Percentiles rank a stretch among this genome's conserved stretches.
Conservation (phyloP, 345 rosid species). For the Euphorbia tirucalli region DNA sequence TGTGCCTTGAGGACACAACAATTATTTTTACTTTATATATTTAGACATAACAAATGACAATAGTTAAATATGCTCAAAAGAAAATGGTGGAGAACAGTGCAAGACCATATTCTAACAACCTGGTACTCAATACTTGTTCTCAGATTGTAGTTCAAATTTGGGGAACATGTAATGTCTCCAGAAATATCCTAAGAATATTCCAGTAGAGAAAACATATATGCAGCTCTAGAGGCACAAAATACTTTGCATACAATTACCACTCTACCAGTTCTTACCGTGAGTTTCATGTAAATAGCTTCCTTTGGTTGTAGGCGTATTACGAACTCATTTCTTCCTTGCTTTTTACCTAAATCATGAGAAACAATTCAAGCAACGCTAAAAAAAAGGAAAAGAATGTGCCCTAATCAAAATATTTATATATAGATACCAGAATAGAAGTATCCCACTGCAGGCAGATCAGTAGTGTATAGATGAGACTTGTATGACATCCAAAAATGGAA, state of each 20-base stretch:
- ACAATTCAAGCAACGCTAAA: slow-evolving; percentile 7
- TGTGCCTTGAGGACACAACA: too few relatives aligned
- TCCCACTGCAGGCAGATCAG: neutral
- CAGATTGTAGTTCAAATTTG: neutral
- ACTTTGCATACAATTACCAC: neutral
- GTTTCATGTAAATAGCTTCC: slow-evolving; percentile 98
- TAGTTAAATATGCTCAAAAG: too few relatives aligned
- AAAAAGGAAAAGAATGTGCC: neutral
- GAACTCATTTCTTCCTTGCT: slow-evolving; percentile 97
- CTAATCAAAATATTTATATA: neutral
- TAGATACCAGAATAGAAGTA: neutral
- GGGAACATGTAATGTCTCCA: neutral
- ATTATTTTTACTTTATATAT: too few relatives aligned
- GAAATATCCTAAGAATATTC: neutral
- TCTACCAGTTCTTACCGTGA: slow-evolving; percentile 48
- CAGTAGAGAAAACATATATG: neutral
- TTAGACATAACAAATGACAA: too few relatives aligned
- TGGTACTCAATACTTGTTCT: neutral
- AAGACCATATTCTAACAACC: neutral
- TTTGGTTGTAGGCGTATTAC: slow-evolving; percentile 96
- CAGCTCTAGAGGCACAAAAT: neutral
- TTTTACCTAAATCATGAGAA: slow-evolving; percentile 50
- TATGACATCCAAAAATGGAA: neutral
- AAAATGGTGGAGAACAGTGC: neutral
- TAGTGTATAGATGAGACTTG: neutral